A percentile compares a stretch with the other conserved stretches of the same genome.
phyloP scores from a whole-genome alignment of 2,329 filamentous ascomycete species.

The Penicillium glabrum region DNA sequence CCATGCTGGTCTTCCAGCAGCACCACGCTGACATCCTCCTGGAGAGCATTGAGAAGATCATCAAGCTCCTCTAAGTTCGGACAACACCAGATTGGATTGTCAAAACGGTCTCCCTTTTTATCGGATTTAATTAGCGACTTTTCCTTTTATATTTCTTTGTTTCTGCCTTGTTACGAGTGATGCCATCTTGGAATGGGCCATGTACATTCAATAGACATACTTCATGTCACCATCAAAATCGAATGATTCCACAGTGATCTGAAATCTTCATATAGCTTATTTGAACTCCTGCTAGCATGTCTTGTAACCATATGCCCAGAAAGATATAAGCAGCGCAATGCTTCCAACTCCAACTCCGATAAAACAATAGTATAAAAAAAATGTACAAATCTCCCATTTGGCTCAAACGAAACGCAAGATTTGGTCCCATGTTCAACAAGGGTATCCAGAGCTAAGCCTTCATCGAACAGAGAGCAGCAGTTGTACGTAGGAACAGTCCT shows the following conservation, averaged over 20 bases:
- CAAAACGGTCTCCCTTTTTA: slow-evolving; percentile 9
- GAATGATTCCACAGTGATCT: slow-evolving; percentile 5
- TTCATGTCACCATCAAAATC: slow-evolving; percentile 10
- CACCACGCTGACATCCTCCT: slow-evolving; percentile 62
- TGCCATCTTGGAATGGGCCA: slow-evolving; percentile 15
- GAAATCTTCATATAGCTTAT: background rate
- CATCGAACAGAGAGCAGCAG: background rate
- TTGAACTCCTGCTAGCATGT: slow-evolving; percentile 8
- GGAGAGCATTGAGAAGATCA: slow-evolving; percentile 74
- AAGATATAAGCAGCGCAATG: slow-evolving; percentile 18
- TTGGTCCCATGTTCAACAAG: background rate
- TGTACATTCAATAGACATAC: slow-evolving; percentile 18
- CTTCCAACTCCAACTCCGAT: slow-evolving; percentile 23
- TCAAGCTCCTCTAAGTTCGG: slow-evolving; percentile 45
- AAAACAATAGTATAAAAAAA: background rate
- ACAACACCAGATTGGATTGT: background rate
- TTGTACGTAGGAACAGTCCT: background rate
- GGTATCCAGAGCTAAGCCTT: background rate
- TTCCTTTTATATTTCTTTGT: slow-evolving; percentile 7
- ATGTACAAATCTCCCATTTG: background rate
- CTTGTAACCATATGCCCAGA: slow-evolving; percentile 14
- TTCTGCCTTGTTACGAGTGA: slow-evolving; percentile 14
- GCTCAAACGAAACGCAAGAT: background rate
- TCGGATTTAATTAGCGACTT: slow-evolving; percentile 19
- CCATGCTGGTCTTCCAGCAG: slow-evolving; percentile 92